phyloP scores from a whole-genome alignment of 805 yeast genomes.

The Myxozyma geophila region DNA sequence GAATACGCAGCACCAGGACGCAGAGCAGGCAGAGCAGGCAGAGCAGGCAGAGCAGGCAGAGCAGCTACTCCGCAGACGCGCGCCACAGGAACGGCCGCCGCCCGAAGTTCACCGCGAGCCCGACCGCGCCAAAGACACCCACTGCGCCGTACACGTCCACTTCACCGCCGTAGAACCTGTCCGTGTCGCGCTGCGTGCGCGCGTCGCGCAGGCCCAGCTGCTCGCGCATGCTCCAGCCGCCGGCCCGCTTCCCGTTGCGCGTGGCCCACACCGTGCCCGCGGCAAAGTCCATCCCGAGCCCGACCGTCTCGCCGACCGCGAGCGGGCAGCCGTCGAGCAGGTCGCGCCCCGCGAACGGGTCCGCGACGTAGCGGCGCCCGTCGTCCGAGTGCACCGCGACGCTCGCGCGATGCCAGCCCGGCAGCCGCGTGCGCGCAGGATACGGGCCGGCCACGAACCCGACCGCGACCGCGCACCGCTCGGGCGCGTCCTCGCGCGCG shows the following conservation, averaged over 20 bases:
- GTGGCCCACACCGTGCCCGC: conserved; percentile 32
- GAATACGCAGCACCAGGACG: too few relatives aligned
- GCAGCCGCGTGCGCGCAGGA: conserved; percentile 39
- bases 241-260: conserved; percentile 37
- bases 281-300: conserved; percentile 39
- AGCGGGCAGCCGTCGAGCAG: conserved; percentile 30
- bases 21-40: too few relatives aligned
- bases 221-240: conserved; percentile 38
- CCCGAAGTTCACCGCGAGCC: conserved; percentile 39
- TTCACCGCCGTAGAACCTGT: conserved; percentile 24
- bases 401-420: conserved; percentile 43
- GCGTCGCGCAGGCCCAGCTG: conserved; percentile 30
- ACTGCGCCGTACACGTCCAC: conserved; percentile 40
- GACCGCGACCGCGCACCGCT: conserved; percentile 38
- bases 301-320: conserved; percentile 38
- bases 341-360: conserved; percentile 37
- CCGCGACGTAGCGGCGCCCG: conserved; percentile 40
- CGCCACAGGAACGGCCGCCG: conserved; percentile 1
- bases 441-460: conserved; percentile 41
- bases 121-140: conserved; percentile 41
- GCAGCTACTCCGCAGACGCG: neutral
- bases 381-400: conserved; percentile 43
- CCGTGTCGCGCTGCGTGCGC: conserved; percentile 30
- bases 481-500: conserved; percentile 32
- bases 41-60: neutral